phyloP scores from a whole-genome alignment of 495 filamentous ascomycete species.

The Jackrogersella minutella region DNA sequence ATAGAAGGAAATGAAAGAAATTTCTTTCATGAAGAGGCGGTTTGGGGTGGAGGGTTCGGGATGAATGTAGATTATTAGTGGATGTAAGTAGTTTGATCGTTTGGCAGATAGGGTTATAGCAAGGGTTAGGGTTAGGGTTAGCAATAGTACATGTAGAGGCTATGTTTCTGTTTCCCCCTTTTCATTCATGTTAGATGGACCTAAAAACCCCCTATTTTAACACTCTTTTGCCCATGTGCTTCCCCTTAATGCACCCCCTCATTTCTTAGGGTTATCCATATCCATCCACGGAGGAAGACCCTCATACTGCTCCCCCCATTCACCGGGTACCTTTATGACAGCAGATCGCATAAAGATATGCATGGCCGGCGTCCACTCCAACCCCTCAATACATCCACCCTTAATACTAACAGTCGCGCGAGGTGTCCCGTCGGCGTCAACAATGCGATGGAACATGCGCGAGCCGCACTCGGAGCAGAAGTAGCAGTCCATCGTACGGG shows the following conservation, averaged over 20 bases:
- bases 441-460: constrained; percentile 57
- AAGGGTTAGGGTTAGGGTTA: too few species aligned
- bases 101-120: too few species aligned
- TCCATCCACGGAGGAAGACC: constrained; percentile 35
- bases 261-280: too few species aligned
- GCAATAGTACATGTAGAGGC: too few species aligned
- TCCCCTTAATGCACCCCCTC: background rate
- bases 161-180: background rate
- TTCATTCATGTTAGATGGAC: background rate
- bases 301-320: constrained; percentile 49
- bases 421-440: constrained; percentile 46
- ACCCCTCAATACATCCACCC: constrained; percentile 58
- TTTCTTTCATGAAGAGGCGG: constrained; percentile 2
- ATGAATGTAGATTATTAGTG: too few species aligned
- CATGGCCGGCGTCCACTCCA: constrained; percentile 48
- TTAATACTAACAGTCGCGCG: constrained; percentile 55
- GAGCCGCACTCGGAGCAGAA: constrained; percentile 62
- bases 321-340: constrained; percentile 45
- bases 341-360: constrained; percentile 53
- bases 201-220: background rate
- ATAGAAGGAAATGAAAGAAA: too few species aligned
- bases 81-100: too few species aligned
- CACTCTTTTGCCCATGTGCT: background rate
- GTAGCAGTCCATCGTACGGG: constrained; percentile 59
- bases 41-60: background rate